Evolutionary conservation across 1,284 basidiomycete genomes (phyloP).

Genomic region (Boletus putidus): DNA sequence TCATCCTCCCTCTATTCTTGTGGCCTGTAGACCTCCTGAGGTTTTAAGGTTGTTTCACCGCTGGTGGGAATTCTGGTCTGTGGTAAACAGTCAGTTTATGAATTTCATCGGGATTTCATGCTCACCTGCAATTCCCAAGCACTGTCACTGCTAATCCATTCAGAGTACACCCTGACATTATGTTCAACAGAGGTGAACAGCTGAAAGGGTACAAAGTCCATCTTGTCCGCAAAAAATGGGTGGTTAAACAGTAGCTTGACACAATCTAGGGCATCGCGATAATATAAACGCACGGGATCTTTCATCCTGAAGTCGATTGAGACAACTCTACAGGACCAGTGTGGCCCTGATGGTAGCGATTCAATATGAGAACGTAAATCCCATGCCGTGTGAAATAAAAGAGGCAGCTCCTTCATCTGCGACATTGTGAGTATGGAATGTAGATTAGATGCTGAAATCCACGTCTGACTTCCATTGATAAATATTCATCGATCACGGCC

Average conservation of each 20-base stretch:
- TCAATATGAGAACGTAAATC: not conserved
- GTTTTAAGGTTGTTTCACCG: no score
- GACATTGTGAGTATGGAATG: not conserved
- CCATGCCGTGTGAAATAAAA: not conserved
- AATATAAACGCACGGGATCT: not conserved
- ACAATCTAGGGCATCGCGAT: not conserved
- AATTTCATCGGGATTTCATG: no score
- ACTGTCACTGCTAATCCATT: conserved; percentile 2
- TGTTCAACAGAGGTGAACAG: not conserved
- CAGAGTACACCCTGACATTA: not conserved
- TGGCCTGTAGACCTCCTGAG: no score
- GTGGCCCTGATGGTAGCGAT: not conserved
- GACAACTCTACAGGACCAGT: not conserved
- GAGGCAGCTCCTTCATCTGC: not conserved
- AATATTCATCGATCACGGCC: not conserved
- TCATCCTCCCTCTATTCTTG: no score
- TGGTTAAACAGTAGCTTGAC: not conserved
- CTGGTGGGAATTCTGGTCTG: no score
- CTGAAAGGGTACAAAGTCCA: not conserved
- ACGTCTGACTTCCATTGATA: not conserved
- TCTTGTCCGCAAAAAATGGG: not conserved
- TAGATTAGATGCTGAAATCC: not conserved
- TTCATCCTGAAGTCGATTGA: not conserved
- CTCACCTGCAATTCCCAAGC: conserved; percentile 11
- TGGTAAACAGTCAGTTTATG: no score